phyloP scores from a whole-genome alignment of 179 eudicot genomes.

The Silene coronaria region DNA sequence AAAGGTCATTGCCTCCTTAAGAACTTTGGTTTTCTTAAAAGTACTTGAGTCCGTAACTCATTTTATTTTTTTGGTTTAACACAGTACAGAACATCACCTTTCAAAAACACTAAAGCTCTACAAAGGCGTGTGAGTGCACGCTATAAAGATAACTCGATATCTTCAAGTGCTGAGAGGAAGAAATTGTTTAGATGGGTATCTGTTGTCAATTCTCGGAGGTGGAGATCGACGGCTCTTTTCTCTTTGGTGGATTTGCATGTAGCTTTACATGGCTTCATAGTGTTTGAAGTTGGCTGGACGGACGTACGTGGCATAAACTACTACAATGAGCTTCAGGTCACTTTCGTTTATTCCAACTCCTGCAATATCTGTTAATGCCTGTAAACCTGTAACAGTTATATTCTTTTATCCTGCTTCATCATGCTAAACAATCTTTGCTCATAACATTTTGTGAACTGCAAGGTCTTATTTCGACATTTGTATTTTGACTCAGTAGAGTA shows the following conservation, averaged over 20 bases:
- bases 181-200: slow-evolving; percentile 31
- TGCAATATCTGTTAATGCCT: neutral
- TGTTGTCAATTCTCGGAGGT: slow-evolving; percentile 29
- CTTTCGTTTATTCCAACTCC: neutral
- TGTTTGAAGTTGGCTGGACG: slow-evolving; percentile 81
- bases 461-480: no score
- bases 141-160: slow-evolving; percentile 32
- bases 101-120: slow-evolving; percentile 37
- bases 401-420: neutral
- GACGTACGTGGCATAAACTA: slow-evolving; percentile 91
- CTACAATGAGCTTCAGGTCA: slow-evolving; percentile 81
- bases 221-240: slow-evolving; percentile 51
- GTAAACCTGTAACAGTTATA: neutral
- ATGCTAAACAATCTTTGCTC: neutral
- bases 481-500: no score
- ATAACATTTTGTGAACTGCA: no score
- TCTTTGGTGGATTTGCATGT: slow-evolving; percentile 71
- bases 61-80: slow-evolving; percentile 25
- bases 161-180: slow-evolving; percentile 34
- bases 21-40: neutral
- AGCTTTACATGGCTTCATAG: slow-evolving; percentile 80
- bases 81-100: slow-evolving; percentile 49
- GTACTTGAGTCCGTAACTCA: slow-evolving; percentile 10
- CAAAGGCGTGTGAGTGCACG: slow-evolving; percentile 31
- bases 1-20: slow-evolving; percentile 50